Base-by-base conservation (phyloP, 1,284 basidiomycete genomes). In the Schizopora paradoxa region DNA sequence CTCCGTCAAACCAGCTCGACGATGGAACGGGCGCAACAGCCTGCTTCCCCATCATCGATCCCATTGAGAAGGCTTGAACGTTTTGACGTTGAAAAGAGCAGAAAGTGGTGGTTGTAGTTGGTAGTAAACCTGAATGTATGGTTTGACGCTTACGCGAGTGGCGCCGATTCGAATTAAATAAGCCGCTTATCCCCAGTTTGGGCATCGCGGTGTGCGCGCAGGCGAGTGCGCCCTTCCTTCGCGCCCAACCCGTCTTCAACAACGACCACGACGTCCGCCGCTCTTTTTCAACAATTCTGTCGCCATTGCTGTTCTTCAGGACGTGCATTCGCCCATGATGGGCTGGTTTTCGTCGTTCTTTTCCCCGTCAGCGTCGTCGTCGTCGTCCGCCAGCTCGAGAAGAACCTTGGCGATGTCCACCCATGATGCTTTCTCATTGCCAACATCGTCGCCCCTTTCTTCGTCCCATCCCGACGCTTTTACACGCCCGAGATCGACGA, bases 371-470 rank as follows among this genome's bases (percentile, higher is more conserved):
- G n/a, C n/a, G 31, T 59, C 61, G 49, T 55, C 67, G 36, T 69
- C 71, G 51, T 65, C 63, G 36, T 61, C 67, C 35, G 69, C 72
- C 56, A 74, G 68, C 53, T 54, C 67, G 25, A 61, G 74, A 58
- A 73, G 70, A 58, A 79, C 69, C 56, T 79, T 82, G 62, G 75
- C 82, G 36, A 72, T 88, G 51, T 77, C 76, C 16, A 88, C 86
- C 11, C 76, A 82, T 60, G 85, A 88, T 58, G 86, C 86, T 43
- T 88, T 88, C 66, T 83, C 84, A 42, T 69, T 88, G 36, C 83
- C 82, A 41, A 79, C 79, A 4, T 77, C 81, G 22, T 85, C 84
- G 25, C 82, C 83, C 19, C 66, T 69, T 51, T 68, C 73, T 49
- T 53, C 66, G 41, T 54, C 74, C 21, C 77, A 76, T 58, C 69